Conservation (phyloP, 345 rosid genomes). For the Psidium guajava region DNA sequence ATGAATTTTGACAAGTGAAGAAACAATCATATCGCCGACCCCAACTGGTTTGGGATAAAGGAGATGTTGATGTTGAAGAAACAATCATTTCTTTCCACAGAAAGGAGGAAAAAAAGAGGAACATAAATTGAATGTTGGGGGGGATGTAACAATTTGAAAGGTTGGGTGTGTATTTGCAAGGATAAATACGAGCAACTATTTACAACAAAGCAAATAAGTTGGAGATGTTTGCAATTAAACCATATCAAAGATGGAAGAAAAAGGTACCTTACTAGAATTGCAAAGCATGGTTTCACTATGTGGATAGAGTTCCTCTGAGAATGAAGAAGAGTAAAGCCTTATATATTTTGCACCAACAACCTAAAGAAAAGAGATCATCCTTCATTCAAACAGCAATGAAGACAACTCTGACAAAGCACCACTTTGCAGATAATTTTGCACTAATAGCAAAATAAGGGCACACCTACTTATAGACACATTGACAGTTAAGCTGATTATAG, state of each 20-base stretch:
- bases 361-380: slow-evolving; percentile 20
- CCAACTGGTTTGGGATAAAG: too few relatives aligned
- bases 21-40: too few relatives aligned
- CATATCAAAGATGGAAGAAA: background rate
- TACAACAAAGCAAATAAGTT: background rate
- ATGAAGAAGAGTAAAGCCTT: slow-evolving; percentile 67
- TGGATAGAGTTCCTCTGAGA: slow-evolving; percentile 75
- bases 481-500: background rate
- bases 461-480: background rate
- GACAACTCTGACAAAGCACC: background rate
- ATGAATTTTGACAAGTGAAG: background rate
- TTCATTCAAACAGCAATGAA: background rate
- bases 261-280: slow-evolving; percentile 86
- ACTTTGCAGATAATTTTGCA: too few relatives aligned
- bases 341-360: slow-evolving; percentile 90
- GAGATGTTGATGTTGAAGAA: too few relatives aligned
- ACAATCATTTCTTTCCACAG: background rate
- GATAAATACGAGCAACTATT: background rate
- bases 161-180: background rate
- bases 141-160: background rate
- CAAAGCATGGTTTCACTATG: slow-evolving; percentile 73
- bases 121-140: background rate
- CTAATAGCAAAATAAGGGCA: background rate
- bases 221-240: background rate
- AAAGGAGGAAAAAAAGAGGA: background rate